Conservation (phyloP, 768 basidiomycete genomes). For the Candolleomyces eurysporus region DNA sequence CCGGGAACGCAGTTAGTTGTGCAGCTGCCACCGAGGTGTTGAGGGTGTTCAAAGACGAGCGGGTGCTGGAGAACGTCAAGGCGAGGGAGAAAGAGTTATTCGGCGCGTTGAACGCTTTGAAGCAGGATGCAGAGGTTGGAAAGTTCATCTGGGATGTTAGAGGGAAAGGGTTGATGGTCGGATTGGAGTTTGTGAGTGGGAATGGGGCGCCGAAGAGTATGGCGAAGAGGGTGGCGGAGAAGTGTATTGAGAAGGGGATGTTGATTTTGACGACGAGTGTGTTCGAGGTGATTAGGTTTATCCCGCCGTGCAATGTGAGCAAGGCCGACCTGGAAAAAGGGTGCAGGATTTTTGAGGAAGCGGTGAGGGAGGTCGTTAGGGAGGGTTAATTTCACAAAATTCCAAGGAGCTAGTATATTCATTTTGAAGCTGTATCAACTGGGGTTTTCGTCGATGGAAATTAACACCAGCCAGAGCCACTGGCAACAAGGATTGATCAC, state of each 20-base stretch:
- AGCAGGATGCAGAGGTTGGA: slow-evolving; percentile 44
- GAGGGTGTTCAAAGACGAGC: slow-evolving; percentile 76
- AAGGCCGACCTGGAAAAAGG: slow-evolving; percentile 74
- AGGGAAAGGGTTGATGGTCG: slow-evolving; percentile 88
- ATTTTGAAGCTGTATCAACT: too few relatives aligned
- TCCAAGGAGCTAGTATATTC: too few relatives aligned
- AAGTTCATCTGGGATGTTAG: slow-evolving; percentile 81
- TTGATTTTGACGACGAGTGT: slow-evolving; percentile 86
- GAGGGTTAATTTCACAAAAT: slow-evolving; percentile 29
- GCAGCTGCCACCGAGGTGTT: slow-evolving; percentile 84
- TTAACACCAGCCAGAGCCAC: too few relatives aligned
- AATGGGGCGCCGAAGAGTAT: slow-evolving; percentile 41
- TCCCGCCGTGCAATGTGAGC: slow-evolving; percentile 84
- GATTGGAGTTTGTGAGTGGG: slow-evolving; percentile 59
- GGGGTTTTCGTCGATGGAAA: too few relatives aligned
- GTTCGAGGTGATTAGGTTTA: slow-evolving; percentile 89
- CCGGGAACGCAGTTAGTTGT: slow-evolving; percentile 89
- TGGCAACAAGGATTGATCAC: too few relatives aligned
- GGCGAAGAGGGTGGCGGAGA: slow-evolving; percentile 68
- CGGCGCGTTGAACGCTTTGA: background rate
- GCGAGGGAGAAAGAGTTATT: background rate
- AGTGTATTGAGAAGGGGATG: slow-evolving; percentile 84
- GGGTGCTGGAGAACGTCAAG: slow-evolving; percentile 10
- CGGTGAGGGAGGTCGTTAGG: slow-evolving; percentile 65
- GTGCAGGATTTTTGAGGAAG: slow-evolving; percentile 59